Percentiles rank a stretch among this genome's conserved stretches.
Conservation (phyloP, 805 yeast genomes). For the Candida hungchunana region DNA sequence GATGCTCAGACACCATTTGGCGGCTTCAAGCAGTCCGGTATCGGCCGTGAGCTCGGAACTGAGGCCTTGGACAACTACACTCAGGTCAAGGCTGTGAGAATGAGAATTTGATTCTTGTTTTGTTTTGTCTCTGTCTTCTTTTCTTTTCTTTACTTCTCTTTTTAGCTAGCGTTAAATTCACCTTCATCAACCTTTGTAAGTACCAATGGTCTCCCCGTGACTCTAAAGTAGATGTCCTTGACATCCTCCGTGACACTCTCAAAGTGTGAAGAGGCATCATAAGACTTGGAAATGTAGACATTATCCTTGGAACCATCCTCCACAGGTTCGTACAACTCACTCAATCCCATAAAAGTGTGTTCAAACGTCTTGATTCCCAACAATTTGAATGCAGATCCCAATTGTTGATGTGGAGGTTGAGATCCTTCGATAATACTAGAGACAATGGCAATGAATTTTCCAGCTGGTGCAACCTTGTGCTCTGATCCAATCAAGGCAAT, state of each 20-base stretch:
- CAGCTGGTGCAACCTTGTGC: constrained; percentile 87
- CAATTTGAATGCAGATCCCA: constrained; percentile 90
- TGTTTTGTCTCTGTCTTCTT: no score
- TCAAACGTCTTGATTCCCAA: constrained; percentile 59
- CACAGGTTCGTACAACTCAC: constrained; percentile 83
- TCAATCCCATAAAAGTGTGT: constrained; percentile 80
- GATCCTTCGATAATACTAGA: constrained; percentile 94
- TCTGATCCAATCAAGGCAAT: constrained; percentile 85
- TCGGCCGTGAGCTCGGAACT: constrained; percentile 88
- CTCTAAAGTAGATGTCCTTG: constrained; percentile 86
- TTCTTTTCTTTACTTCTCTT: no score
- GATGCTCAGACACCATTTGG: constrained; percentile 88
- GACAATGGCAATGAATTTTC: constrained; percentile 86
- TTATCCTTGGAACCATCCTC: constrained; percentile 79
- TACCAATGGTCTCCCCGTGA: constrained; percentile 85
- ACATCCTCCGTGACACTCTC: constrained; percentile 96
- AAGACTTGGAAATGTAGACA: constrained; percentile 80
- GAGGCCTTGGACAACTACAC: constrained; percentile 82
- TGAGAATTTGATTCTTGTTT: constrained; percentile 25
- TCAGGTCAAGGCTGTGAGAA: constrained; percentile 76
- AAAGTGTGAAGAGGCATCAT: constrained; percentile 93
- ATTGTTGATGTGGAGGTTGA: constrained; percentile 88
- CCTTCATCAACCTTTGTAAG: constrained; percentile 25
- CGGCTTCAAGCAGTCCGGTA: constrained; percentile 83
- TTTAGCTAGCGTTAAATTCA: constrained; percentile 23